A percentile compares a stretch with the other conserved stretches of the same genome.
Conservation (phyloP, 2,329 filamentous ascomycete species). For the Xylaria sp. region DNA sequence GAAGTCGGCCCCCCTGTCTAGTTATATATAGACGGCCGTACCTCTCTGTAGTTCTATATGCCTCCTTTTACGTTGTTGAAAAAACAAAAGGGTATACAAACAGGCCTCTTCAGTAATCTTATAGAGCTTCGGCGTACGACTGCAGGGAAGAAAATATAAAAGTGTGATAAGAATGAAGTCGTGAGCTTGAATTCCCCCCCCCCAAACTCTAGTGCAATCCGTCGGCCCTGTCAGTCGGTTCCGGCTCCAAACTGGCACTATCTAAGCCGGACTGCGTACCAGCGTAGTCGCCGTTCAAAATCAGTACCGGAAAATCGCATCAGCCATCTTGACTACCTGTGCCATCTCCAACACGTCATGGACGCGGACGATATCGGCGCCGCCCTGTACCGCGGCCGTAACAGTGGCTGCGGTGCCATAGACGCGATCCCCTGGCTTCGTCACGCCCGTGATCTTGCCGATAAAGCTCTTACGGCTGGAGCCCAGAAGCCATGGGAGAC, state of each 20-base stretch:
- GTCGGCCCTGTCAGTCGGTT: too few species aligned
- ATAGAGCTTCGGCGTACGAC: neutral
- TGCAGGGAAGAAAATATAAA: neutral
- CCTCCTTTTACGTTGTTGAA: constrained; percentile 16
- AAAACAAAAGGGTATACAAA: neutral
- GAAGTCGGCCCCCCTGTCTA: constrained; percentile 8
- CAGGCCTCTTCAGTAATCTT: neutral
- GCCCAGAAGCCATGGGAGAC: constrained; percentile 88
- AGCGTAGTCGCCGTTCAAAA: neutral
- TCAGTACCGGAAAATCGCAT: constrained; percentile 82
- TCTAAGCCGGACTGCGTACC: too few species aligned
- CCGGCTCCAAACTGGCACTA: too few species aligned
- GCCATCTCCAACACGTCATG: constrained; percentile 91
- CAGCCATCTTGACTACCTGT: constrained; percentile 84
- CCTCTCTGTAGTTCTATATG: neutral
- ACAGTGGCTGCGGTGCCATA: constrained; percentile 93
- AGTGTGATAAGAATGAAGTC: neutral
- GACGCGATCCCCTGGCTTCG: constrained; percentile 73
- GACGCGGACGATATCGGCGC: constrained; percentile 90
- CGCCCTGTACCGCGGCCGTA: constrained; percentile 83
- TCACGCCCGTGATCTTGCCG: constrained; percentile 80
- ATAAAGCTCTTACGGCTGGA: constrained; percentile 91
- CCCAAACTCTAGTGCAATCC: too few species aligned
- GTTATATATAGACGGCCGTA: too few species aligned
- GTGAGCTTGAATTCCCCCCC: neutral